Evolutionary conservation across 2,329 filamentous ascomycete genomes (phyloP), one percentile per base, ranked within the genome.

Genomic region (Fusarium zealandicum): DNA sequence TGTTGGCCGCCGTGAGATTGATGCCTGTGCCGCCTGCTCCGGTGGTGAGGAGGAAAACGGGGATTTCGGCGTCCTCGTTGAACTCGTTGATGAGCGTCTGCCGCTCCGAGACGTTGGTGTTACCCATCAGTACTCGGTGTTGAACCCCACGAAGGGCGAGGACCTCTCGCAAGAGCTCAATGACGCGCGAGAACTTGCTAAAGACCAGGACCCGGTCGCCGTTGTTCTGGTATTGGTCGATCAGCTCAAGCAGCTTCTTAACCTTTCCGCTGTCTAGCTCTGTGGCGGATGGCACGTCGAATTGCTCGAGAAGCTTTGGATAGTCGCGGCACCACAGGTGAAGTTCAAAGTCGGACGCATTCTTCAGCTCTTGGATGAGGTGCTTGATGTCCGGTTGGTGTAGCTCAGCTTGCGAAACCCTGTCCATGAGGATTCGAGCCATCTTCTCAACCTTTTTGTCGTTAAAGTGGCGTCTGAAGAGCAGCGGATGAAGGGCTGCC

Each of bases 11-110:
- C 7, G 93, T 95, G 48, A 99, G 77, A 73, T 99, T 99, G 77
- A 99, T 96, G 33, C 95, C 95, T 0, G 93, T 95, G n/a, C 95
- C 95, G 45, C 95, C 95, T 0, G 93, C 93, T 55, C 92, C 93
- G 0, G 95, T 99, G 1, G 90, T 95, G 6, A 99, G 83, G 61
- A 99, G 83, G 73, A 99, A 99, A 1, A 96, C 92, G 0, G 92
- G 89, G 45, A 98, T 96, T 2, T 82, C 80, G 1, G 82, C 76
- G 68, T 96, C 84, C 3, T 84, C 76, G 65, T 92, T 89, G 80
- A 96, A 99, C 36, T 89, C 82, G 73, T 99, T 90, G 63, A 98
- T 92, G 60, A 97, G 84, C 4, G 88, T 85, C 73, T 98, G 95
- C 8, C 95, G 89, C 51, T 92, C 87, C 13, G 88, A 82, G 47